These are phyloP conservation scores for Dactylonectria estremocensis DNA, from an alignment of 2,329 filamentous ascomycete genomes.

Conservation along the genomic window DNA sequence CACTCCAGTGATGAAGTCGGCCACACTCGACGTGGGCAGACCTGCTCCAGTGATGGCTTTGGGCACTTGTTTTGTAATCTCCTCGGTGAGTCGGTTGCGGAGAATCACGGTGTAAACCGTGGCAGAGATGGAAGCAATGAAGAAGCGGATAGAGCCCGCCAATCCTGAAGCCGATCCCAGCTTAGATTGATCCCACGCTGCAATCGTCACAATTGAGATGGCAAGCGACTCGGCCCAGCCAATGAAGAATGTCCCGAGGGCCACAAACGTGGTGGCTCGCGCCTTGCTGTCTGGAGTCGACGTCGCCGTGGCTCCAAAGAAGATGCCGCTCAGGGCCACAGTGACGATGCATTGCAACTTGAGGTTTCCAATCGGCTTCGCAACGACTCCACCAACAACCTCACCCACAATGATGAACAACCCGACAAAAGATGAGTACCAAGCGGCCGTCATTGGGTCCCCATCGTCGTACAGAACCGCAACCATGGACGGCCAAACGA, in stretches of 20 bases:
- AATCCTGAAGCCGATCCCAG: conserved; percentile 54
- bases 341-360: conserved; percentile 53
- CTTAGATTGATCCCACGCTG: conserved; percentile 53
- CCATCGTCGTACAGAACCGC: conserved; percentile 50
- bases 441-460: conserved; percentile 43
- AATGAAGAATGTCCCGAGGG: conserved; percentile 53
- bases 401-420: conserved; percentile 49
- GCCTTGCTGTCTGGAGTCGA: conserved; percentile 47
- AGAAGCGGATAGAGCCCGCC: conserved; percentile 55
- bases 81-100: conserved; percentile 51
- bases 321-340: conserved; percentile 49
- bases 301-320: conserved; percentile 50
- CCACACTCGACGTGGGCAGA: conserved; percentile 53
- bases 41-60: conserved; percentile 55
- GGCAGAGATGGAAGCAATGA: conserved; percentile 52
- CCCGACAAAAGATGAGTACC: conserved; percentile 48
- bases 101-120: conserved; percentile 55
- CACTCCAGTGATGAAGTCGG: conserved; percentile 53
- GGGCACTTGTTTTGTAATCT: conserved; percentile 50
- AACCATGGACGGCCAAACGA: conserved; percentile 56
- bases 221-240: conserved; percentile 55
- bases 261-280: conserved; percentile 48
- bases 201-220: conserved; percentile 54
- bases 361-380: conserved; percentile 48
- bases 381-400: conserved; percentile 46